Evolutionary conservation across 164 flowering plant species (phyloP).

Genomic region (Litsea cubeba): DNA sequence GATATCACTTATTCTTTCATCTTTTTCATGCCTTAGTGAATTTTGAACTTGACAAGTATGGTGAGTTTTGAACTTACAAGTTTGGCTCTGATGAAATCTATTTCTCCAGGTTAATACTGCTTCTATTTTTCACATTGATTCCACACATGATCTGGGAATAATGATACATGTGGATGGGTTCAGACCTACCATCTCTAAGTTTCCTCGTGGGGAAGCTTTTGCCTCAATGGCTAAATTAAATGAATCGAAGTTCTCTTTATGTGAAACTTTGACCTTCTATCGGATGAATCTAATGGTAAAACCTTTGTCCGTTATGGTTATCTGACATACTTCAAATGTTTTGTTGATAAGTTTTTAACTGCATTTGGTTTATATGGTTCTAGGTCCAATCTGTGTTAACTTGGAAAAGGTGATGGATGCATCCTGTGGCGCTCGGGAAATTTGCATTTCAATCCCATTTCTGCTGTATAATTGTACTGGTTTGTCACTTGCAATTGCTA

Average conservation of each 20-base stretch:
- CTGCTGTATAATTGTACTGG: slow-evolving; percentile 80
- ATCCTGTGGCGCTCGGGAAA: slow-evolving; percentile 79
- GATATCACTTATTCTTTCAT: not conserved
- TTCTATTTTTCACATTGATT: slow-evolving; percentile 68
- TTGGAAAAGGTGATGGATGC: slow-evolving; percentile 84
- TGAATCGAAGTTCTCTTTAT: slow-evolving; percentile 55
- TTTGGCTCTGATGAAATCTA: not conserved
- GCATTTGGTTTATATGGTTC: slow-evolving; percentile 11
- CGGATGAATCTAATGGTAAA: slow-evolving; percentile 49
- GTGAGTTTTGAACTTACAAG: not conserved
- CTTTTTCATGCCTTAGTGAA: not conserved
- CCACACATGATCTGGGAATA: slow-evolving; percentile 72
- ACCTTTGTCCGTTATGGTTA: not conserved
- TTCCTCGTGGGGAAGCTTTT: slow-evolving; percentile 76
- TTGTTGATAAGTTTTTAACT: slow-evolving; percentile 4
- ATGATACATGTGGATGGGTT: slow-evolving; percentile 52
- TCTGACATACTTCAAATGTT: not conserved
- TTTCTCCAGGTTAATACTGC: slow-evolving; percentile 58
- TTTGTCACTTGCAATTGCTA: slow-evolving; percentile 50
- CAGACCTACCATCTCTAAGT: slow-evolving; percentile 46
- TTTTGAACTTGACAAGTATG: not conserved
- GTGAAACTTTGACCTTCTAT: slow-evolving; percentile 55
- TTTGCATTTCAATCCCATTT: slow-evolving; percentile 71
- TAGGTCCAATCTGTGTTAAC: slow-evolving; percentile 57
- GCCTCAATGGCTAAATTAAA: slow-evolving; percentile 54